A percentile compares a stretch with the other conserved stretches of the same genome.
phyloP scores from a whole-genome alignment of 148 eudicot species.

The Fagopyrum homotropicum region DNA sequence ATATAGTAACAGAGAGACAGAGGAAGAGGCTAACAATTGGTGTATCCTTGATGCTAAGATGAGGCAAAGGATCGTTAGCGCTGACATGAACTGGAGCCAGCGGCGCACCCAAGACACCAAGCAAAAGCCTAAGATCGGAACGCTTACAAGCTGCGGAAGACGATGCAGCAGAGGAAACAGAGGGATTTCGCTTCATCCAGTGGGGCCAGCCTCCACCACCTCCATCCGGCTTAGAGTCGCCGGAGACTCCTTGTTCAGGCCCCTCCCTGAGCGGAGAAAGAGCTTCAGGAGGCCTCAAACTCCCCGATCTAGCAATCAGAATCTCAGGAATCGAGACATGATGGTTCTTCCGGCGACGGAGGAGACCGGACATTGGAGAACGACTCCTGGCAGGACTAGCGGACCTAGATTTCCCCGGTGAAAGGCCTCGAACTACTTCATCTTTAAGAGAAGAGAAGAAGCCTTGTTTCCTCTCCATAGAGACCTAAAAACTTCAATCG shows the following conservation, averaged over 20 bases:
- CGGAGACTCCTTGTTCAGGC: conserved; percentile 55
- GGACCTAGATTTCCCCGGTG: conserved; percentile 67
- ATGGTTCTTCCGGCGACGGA: conserved; percentile 32
- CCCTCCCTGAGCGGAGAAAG: conserved; percentile 73
- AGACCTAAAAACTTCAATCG: background rate
- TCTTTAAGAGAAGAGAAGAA: conserved; percentile 71
- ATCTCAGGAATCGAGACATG: conserved; percentile 25
- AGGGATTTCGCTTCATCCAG: conserved; percentile 40
- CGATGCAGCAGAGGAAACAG: conserved; percentile 22
- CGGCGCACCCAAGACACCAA: conserved; percentile 93
- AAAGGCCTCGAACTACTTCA: conserved; percentile 69
- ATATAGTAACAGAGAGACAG: conserved; percentile 13
- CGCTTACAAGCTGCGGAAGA: conserved; percentile 30
- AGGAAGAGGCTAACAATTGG: conserved; percentile 64
- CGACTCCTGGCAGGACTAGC: conserved; percentile 40
- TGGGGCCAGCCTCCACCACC: conserved; percentile 31
- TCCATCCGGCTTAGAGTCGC: conserved; percentile 41
- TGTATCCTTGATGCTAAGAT: conserved; percentile 75
- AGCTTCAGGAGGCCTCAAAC: conserved; percentile 44
- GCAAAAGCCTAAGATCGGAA: conserved; percentile 81
- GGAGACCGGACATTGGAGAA: conserved; percentile 56
- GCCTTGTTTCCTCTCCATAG: conserved; percentile 66
- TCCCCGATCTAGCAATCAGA: conserved; percentile 39
- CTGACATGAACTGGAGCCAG: conserved; percentile 85
- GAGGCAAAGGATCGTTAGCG: conserved; percentile 57